Conservation (phyloP, 1,139 yeast species). For the Kodamaea ohmeri region DNA sequence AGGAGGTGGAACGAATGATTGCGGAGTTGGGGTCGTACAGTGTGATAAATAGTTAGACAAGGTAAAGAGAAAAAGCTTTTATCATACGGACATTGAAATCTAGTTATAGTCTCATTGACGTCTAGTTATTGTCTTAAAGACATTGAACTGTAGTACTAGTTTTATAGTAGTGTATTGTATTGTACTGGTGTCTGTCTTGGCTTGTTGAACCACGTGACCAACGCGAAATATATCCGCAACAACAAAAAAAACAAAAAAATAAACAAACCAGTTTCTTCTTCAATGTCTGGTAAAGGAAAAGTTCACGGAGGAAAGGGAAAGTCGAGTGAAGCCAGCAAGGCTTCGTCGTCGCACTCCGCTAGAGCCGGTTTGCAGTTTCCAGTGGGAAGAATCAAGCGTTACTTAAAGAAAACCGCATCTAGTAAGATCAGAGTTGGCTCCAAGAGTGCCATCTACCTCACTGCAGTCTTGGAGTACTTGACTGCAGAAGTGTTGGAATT, state of each 20-base stretch:
- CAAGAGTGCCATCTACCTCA: constrained; percentile 92
- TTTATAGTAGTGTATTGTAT: too few species aligned
- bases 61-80: too few species aligned
- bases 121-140: background rate
- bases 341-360: constrained; percentile 85
- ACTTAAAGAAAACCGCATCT: constrained; percentile 86
- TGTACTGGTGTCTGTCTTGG: too few species aligned
- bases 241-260: constrained; percentile 11
- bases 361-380: constrained; percentile 98
- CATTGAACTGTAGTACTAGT: background rate
- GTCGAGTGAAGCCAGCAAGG: constrained; percentile 67
- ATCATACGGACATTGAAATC: too few species aligned
- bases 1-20: constrained; percentile 52
- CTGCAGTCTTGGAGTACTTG: constrained; percentile 94
- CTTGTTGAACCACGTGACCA: constrained; percentile 12
- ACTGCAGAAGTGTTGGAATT: constrained; percentile 98
- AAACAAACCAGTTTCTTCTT: constrained; percentile 27
- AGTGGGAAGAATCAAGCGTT: constrained; percentile 97
- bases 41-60: constrained; percentile 39
- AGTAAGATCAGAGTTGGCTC: constrained; percentile 96
- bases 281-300: constrained; percentile 81
- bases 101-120: background rate
- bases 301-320: constrained; percentile 97
- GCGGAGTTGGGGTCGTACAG: constrained; percentile 44
- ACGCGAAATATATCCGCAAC: constrained; percentile 8